Evolutionary conservation across 2,329 filamentous ascomycete species (phyloP).

Genomic region (Fusarium secorum): DNA sequence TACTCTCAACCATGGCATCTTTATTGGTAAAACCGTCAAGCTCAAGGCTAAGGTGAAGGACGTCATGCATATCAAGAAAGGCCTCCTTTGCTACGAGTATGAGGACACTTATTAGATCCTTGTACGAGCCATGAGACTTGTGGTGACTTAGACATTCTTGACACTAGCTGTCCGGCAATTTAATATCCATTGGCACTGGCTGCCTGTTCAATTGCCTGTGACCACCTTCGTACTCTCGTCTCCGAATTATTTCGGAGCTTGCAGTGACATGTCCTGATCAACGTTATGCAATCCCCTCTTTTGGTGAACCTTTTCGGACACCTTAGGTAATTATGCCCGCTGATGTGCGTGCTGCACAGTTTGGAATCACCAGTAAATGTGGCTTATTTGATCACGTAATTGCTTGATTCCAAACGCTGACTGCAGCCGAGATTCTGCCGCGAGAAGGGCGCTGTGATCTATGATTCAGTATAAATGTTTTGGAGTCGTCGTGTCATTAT

Average conservation of each 20-base stretch:
- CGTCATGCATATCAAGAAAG: constrained; percentile 22
- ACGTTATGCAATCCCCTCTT: background rate
- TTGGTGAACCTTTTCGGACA: background rate
- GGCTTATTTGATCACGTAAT: background rate
- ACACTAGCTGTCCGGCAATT: background rate
- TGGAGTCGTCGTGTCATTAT: background rate
- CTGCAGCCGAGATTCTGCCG: background rate
- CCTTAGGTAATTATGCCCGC: background rate
- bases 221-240: background rate
- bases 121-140: fast-evolving
- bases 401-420: background rate
- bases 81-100: constrained; percentile 12
- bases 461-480: background rate
- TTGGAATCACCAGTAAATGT: background rate
- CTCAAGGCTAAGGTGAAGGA: constrained; percentile 15
- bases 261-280: background rate
- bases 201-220: background rate
- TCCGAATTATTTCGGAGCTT: background rate
- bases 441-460: background rate
- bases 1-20: background rate
- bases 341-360: background rate
- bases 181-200: background rate
- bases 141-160: background rate
- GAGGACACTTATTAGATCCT: constrained; percentile 1
- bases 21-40: constrained; percentile 7